Percentiles rank a stretch among this genome's conserved stretches.
These are phyloP conservation scores for Chlamydomonas schloesseri DNA, from an alignment of 139 green algal genomes.

Conservation along the genomic window DNA sequence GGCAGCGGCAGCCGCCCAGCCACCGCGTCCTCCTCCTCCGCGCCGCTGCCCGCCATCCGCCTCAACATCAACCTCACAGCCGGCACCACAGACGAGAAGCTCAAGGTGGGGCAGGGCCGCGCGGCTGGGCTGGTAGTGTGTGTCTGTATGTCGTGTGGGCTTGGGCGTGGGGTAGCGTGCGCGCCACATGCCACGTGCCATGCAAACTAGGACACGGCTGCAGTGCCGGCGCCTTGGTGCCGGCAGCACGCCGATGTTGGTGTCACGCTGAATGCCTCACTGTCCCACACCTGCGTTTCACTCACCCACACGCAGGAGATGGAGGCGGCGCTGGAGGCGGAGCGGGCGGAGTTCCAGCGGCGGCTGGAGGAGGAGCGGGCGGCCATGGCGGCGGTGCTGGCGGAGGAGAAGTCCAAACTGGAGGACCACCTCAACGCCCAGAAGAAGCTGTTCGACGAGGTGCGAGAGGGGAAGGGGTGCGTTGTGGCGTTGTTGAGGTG, in stretches of 20 bases:
- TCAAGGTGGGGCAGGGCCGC: conserved; percentile 21
- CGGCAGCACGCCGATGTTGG: no score
- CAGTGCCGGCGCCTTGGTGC: no score
- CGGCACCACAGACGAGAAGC: conserved; percentile 15
- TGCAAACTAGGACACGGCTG: no score
- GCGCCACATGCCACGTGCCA: no score
- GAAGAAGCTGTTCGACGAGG: conserved; percentile 42
- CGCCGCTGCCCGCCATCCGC: conserved; percentile 19
- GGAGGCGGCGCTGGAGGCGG: conserved; percentile 41
- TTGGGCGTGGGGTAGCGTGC: no score
- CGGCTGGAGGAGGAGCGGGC: conserved; percentile 41
- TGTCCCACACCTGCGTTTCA: no score
- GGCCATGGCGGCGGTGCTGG: conserved; percentile 33
- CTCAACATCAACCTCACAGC: conserved; percentile 34
- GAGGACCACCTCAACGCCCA: conserved; percentile 24
- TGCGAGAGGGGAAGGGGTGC: no score
- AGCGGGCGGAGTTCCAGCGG: conserved; percentile 37
- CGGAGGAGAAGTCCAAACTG: conserved; percentile 22
- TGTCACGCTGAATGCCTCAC: no score
- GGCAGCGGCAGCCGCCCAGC: conserved; percentile 4
- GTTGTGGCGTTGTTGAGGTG: no score
- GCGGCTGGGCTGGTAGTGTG: no score
- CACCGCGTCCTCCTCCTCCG: not conserved
- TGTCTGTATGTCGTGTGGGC: no score
- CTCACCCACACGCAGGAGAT: conserved; percentile 7